Percentiles rank a stretch among this genome's conserved stretches.
Evolutionary conservation across 78 protist species (phyloP).

Genomic region (Speleostelium caveatum): DNA sequence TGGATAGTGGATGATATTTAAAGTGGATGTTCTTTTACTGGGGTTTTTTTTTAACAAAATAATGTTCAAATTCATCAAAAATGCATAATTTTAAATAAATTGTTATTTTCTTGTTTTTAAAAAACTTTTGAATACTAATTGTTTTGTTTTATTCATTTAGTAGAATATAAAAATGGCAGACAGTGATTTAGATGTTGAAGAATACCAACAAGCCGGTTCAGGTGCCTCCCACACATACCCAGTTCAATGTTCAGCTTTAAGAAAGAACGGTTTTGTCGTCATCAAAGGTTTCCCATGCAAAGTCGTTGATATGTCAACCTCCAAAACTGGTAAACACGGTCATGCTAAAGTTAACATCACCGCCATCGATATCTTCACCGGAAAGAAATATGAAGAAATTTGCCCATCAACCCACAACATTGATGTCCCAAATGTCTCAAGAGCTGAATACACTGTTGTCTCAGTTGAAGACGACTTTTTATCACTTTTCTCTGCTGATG

Average conservation of each 20-base stretch:
- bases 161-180: slow-evolving; percentile 44
- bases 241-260: slow-evolving; percentile 75
- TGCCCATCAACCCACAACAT: slow-evolving; percentile 97
- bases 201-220: slow-evolving; percentile 51
- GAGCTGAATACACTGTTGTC: slow-evolving; percentile 88
- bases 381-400: slow-evolving; percentile 96
- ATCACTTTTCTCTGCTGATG: slow-evolving; percentile 47
- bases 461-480: slow-evolving; percentile 44
- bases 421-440: slow-evolving; percentile 92
- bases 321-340: slow-evolving; percentile 99
- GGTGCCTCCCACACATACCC: slow-evolving; percentile 83
- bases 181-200: slow-evolving; percentile 66
- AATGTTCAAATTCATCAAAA: no score
- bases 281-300: slow-evolving; percentile 82
- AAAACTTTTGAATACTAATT: background rate
- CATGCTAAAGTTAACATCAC: slow-evolving; percentile 98
- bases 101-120: no score
- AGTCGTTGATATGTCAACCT: slow-evolving; percentile 89
- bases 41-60: no score
- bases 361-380: slow-evolving; percentile 98
- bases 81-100: no score
- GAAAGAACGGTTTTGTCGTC: slow-evolving; percentile 87
- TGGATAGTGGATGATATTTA: no score
- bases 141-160: background rate
- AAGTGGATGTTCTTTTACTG: no score